Percentiles rank a stretch among this genome's conserved stretches.
Evolutionary conservation across 2,329 filamentous ascomycete species (phyloP).

Genomic region (Verticillium alfalfae): DNA sequence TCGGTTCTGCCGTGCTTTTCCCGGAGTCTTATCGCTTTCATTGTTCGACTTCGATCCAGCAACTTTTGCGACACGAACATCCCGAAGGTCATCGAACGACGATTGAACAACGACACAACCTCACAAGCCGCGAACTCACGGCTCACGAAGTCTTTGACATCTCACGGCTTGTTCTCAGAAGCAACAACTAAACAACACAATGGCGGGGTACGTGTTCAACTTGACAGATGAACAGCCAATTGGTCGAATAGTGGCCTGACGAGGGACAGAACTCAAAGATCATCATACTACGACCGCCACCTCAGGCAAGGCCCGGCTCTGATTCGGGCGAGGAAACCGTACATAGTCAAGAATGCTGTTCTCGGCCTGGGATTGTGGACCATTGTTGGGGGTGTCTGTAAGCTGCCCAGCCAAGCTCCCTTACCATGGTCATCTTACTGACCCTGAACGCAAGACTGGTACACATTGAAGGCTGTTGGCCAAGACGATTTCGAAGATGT

Average conservation of each 20-base stretch:
- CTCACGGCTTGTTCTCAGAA: neutral
- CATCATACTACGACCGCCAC: constrained; percentile 86
- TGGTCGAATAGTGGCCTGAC: constrained; percentile 6
- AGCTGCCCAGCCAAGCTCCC: constrained; percentile 28
- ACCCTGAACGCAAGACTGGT: constrained; percentile 38
- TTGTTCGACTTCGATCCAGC: neutral
- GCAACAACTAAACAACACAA: neutral
- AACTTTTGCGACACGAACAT: constrained; percentile 3
- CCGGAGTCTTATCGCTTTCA: constrained; percentile 7
- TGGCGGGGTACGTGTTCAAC: neutral
- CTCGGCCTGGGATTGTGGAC: constrained; percentile 71
- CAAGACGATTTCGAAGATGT: constrained; percentile 98
- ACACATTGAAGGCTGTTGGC: constrained; percentile 75
- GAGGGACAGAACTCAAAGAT: constrained; percentile 11
- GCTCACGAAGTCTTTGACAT: neutral
- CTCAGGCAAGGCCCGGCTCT: constrained; percentile 83
- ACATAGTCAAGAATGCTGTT: constrained; percentile 81
- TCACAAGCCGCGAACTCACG: constrained; percentile 3
- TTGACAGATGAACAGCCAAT: neutral
- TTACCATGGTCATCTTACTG: neutral
- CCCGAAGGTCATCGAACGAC: neutral
- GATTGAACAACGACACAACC: constrained; percentile 4
- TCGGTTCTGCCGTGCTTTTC: constrained; percentile 6
- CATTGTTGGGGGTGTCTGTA: constrained; percentile 85
- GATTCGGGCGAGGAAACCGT: constrained; percentile 85